A percentile compares a stretch with the other conserved stretches of the same genome.
phyloP scores from a whole-genome alignment of 2,329 filamentous ascomycete species.

The Exophiala viscosa region DNA sequence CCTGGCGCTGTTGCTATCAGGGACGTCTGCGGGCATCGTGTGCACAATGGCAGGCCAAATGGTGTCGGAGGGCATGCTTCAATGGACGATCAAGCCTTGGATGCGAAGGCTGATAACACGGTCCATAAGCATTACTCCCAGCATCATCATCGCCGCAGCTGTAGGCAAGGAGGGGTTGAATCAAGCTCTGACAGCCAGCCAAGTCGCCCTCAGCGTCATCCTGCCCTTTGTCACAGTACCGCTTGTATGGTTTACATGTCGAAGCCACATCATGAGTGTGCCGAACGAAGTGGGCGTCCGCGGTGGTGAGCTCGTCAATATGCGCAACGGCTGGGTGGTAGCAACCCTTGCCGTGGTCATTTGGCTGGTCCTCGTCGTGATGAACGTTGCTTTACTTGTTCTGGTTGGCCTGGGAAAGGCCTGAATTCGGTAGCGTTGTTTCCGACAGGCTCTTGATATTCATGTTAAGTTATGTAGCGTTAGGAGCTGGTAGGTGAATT shows the following conservation, averaged over 20 bases:
- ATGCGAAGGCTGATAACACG: constrained; percentile 72
- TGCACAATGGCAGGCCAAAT: constrained; percentile 90
- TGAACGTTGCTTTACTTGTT: constrained; percentile 76
- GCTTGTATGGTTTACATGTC: constrained; percentile 79
- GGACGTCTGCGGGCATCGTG: constrained; percentile 70
- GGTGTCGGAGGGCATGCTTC: constrained; percentile 77
- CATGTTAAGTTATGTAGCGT: background rate
- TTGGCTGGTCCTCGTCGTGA: constrained; percentile 70
- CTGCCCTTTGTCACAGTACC: constrained; percentile 80
- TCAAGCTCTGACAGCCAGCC: constrained; percentile 68
- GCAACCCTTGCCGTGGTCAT: constrained; percentile 57
- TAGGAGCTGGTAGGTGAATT: constrained; percentile 8
- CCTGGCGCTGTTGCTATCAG: constrained; percentile 73
- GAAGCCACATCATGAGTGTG: constrained; percentile 75
- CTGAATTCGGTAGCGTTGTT: constrained; percentile 14
- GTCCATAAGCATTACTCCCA: constrained; percentile 74
- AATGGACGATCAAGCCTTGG: constrained; percentile 73
- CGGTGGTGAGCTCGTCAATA: constrained; percentile 45
- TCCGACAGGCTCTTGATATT: background rate
- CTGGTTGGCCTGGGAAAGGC: constrained; percentile 56
- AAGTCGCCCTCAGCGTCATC: constrained; percentile 74
- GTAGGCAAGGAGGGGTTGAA: constrained; percentile 69
- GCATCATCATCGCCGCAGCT: constrained; percentile 76
- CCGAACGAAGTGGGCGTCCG: constrained; percentile 13
- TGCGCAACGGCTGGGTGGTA: constrained; percentile 70